phyloP scores from a whole-genome alignment of 768 basidiomycete genomes.

The Nevesoporus exiguus region DNA sequence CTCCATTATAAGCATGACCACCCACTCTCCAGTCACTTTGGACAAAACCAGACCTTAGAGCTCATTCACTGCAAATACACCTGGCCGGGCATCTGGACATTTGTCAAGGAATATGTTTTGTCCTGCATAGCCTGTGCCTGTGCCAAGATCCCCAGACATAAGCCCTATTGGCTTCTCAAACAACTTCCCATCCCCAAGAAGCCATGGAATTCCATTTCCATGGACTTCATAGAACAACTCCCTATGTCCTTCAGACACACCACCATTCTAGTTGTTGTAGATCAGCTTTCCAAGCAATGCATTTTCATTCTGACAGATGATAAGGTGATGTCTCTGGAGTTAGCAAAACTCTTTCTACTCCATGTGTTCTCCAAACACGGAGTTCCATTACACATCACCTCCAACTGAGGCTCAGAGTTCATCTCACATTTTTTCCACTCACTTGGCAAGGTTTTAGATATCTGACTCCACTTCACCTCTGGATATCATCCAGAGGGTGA shows the following conservation, averaged over 20 bases:
- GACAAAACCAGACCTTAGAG: background rate
- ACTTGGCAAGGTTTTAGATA: too few relatives aligned
- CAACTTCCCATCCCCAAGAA: too few relatives aligned
- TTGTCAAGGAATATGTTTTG: background rate
- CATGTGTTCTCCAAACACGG: background rate
- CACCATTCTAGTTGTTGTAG: background rate
- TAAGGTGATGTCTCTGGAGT: background rate
- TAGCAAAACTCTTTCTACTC: background rate
- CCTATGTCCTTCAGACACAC: background rate
- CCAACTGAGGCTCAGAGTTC: too few relatives aligned
- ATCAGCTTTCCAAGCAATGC: background rate
- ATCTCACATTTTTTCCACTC: too few relatives aligned
- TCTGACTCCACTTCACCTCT: too few relatives aligned
- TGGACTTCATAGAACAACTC: background rate
- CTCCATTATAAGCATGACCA: background rate
- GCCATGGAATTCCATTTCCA: background rate
- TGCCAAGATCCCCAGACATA: background rate
- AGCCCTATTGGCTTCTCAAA: background rate
- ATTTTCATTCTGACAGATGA: background rate
- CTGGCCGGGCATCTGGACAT: background rate
- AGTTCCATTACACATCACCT: constrained; percentile 1
- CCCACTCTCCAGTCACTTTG: background rate
- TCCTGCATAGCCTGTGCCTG: background rate
- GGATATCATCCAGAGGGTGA: too few relatives aligned
- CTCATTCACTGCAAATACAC: background rate